Percentiles rank a stretch among this genome's conserved stretches.
phyloP scores from a whole-genome alignment of 495 filamentous ascomycete genomes.

The Bryoglossum gracile region DNA sequence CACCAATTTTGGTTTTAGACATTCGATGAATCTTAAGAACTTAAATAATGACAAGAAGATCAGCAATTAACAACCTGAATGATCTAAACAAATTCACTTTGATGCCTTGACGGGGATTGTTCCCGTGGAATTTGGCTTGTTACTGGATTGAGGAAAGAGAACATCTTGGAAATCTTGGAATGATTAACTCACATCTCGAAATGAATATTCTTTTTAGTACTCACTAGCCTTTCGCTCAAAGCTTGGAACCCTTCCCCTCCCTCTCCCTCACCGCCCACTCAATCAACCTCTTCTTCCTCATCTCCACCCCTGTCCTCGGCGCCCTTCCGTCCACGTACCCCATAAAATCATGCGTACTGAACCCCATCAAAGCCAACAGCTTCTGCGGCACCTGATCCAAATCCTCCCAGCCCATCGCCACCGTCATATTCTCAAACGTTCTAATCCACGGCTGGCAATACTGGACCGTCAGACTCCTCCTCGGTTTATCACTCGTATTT shows the following conservation, averaged over 20 bases:
- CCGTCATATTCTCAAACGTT: constrained; percentile 27
- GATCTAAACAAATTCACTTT: too few relatives aligned
- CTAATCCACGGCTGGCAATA: constrained; percentile 32
- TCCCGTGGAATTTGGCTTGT: too few relatives aligned
- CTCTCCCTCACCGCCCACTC: constrained; percentile 20
- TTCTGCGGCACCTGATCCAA: constrained; percentile 22
- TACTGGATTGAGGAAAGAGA: too few relatives aligned
- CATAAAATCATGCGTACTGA: constrained; percentile 24
- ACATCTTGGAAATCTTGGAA: too few relatives aligned
- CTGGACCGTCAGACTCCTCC: constrained; percentile 27
- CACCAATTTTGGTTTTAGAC: too few relatives aligned
- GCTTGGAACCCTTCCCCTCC: constrained; percentile 16
- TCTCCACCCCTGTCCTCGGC: constrained; percentile 20
- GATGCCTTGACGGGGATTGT: too few relatives aligned
- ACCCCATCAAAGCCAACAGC: constrained; percentile 20
- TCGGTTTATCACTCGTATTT: constrained; percentile 25
- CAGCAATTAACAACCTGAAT: too few relatives aligned
- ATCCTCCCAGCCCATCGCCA: constrained; percentile 27
- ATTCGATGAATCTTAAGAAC: too few relatives aligned
- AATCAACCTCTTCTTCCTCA: constrained; percentile 25
- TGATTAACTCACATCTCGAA: too few relatives aligned
- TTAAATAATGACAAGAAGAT: too few relatives aligned
- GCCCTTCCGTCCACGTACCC: constrained; percentile 23
- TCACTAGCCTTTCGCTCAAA: constrained; percentile 12
- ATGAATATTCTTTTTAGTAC: too few relatives aligned